Evolutionary conservation across 169 alveolate genomes (phyloP).

Genomic region (Cryptosporidium sp.): DNA sequence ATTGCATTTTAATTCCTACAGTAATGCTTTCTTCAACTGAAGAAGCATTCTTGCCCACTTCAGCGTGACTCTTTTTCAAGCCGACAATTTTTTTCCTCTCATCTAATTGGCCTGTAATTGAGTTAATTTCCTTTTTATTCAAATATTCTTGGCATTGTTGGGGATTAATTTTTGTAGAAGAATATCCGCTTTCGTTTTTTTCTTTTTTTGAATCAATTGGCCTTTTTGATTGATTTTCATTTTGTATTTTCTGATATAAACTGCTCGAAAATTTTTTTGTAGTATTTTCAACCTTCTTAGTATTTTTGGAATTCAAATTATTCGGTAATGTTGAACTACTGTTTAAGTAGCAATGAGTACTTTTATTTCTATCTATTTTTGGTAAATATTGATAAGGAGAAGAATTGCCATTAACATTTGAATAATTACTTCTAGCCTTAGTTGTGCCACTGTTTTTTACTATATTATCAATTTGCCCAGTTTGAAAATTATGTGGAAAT

Average conservation of each 20-base stretch:
- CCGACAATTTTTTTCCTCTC: neutral
- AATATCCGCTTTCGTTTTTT: neutral
- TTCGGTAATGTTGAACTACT: neutral
- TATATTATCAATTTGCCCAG: slow-evolving; percentile 16
- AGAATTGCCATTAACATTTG: neutral
- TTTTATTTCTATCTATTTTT: slow-evolving; percentile 10
- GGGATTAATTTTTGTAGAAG: neutral
- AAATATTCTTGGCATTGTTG: neutral
- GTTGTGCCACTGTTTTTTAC: neutral
- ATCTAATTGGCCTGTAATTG: neutral
- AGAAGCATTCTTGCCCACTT: neutral
- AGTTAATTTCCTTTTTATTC: neutral
- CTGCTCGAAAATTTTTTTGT: neutral
- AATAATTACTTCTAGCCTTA: neutral
- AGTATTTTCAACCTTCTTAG: neutral
- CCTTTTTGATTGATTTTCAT: neutral
- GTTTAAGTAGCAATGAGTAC: neutral
- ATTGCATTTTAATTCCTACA: slow-evolving; percentile 38
- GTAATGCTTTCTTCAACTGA: slow-evolving; percentile 44
- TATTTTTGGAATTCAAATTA: neutral
- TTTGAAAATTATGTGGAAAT: slow-evolving; percentile 35
- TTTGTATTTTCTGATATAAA: neutral
- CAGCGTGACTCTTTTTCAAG: neutral
- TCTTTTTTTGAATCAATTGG: neutral
- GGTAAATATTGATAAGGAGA: neutral